Conservation (phyloP, 2,329 filamentous ascomycete species). For the Fusarium sp. region DNA sequence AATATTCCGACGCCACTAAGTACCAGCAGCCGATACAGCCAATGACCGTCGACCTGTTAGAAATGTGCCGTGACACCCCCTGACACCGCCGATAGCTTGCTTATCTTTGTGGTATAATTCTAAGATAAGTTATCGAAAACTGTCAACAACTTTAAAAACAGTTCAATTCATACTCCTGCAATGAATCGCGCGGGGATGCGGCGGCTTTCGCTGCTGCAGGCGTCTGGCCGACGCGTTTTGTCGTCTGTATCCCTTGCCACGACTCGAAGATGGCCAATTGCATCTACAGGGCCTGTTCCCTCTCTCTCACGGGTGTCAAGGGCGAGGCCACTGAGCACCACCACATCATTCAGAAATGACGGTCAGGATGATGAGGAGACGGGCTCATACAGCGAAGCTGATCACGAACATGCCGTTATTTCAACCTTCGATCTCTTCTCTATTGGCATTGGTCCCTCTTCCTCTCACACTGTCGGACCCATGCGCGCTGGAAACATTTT, state of each 20-base stretch:
- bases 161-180: neutral
- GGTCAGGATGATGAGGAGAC: constrained; percentile 47
- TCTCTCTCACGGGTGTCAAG: constrained; percentile 4
- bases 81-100: neutral
- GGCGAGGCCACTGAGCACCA: constrained; percentile 27
- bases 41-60: constrained; percentile 27
- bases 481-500: constrained; percentile 67
- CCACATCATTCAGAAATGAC: constrained; percentile 7
- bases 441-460: constrained; percentile 64
- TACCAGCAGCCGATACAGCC: constrained; percentile 18
- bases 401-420: constrained; percentile 65
- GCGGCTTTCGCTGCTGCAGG: constrained; percentile 36
- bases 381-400: constrained; percentile 59
- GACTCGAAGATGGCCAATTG: constrained; percentile 23
- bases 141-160: neutral
- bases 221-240: constrained; percentile 30
- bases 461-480: constrained; percentile 64
- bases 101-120: constrained; percentile 18
- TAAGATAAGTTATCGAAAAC: constrained; percentile 3
- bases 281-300: constrained; percentile 5
- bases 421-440: constrained; percentile 65
- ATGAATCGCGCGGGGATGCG: constrained; percentile 35
- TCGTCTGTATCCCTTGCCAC: constrained; percentile 25
- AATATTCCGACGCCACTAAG: constrained; percentile 23
- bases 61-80: constrained; percentile 14